These are phyloP conservation scores for Lachnellula subtilissima DNA, from an alignment of 2,329 filamentous ascomycete genomes.

Conservation along the genomic window DNA sequence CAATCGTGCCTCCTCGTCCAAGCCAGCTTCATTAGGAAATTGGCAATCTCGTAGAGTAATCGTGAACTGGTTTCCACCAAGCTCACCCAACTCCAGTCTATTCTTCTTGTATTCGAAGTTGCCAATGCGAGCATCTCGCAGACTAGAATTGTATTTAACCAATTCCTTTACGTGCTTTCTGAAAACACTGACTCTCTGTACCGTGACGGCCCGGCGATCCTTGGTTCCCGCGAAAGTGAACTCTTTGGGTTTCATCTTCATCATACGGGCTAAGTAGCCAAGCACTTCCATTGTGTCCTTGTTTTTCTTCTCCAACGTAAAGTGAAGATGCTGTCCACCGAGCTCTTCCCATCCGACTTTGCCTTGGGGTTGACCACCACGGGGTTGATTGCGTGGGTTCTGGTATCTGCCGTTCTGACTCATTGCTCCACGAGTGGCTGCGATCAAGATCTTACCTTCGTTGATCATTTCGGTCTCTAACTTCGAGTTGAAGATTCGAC, in stretches of 20 bases:
- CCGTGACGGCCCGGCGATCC: slow-evolving; percentile 64
- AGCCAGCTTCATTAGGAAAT: slow-evolving; percentile 44
- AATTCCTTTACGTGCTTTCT: slow-evolving; percentile 59
- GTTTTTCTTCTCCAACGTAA: slow-evolving; percentile 72
- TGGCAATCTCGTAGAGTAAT: slow-evolving; percentile 85
- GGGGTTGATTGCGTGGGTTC: slow-evolving; percentile 10
- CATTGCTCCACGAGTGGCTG: slow-evolving; percentile 36
- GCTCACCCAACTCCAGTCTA: slow-evolving; percentile 74
- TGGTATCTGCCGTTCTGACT: slow-evolving; percentile 17
- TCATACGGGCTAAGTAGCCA: slow-evolving; percentile 52
- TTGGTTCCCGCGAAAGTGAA: slow-evolving; percentile 71
- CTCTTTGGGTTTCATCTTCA: slow-evolving; percentile 53
- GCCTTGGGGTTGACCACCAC: slow-evolving; percentile 23
- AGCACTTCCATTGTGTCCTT: slow-evolving; percentile 73
- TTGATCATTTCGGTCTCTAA: slow-evolving; percentile 58
- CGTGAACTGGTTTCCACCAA: slow-evolving; percentile 85
- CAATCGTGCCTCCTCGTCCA: slow-evolving; percentile 45
- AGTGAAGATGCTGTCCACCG: slow-evolving; percentile 67
- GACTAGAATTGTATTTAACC: slow-evolving; percentile 58
- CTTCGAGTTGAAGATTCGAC: slow-evolving; percentile 58
- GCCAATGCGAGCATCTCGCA: slow-evolving; percentile 60
- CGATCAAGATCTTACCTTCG: slow-evolving; percentile 54
- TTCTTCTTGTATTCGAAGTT: slow-evolving; percentile 73
- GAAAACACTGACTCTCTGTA: slow-evolving; percentile 59
- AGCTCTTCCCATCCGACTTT: slow-evolving; percentile 59